These are phyloP conservation scores for Aquilaria malaccensis DNA, from an alignment of 345 rosid genomes.

Conservation along the genomic window DNA sequence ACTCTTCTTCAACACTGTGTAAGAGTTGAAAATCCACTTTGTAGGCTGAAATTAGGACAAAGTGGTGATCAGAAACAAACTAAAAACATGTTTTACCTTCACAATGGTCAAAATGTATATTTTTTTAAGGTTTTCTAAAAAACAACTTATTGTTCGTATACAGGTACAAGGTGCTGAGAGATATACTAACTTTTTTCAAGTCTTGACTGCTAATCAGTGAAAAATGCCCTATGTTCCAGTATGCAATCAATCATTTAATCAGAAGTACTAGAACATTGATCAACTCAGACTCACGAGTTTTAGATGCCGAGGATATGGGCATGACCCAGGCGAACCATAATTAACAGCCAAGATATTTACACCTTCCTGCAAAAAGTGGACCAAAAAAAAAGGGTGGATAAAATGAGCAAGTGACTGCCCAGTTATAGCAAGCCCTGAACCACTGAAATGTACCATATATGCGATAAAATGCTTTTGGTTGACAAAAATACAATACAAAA, in stretches of 20 bases:
- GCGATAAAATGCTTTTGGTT: background rate
- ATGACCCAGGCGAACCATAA: conserved; percentile 77
- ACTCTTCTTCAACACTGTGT: conserved; percentile 66
- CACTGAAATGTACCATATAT: background rate
- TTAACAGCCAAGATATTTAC: conserved; percentile 70
- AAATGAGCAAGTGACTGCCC: background rate
- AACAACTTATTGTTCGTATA: too few relatives aligned
- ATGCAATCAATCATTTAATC: too few relatives aligned
- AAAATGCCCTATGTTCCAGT: too few relatives aligned
- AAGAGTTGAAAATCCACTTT: conserved; percentile 87
- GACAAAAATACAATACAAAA: too few relatives aligned
- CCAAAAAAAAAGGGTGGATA: background rate
- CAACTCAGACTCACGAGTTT: conserved; percentile 52
- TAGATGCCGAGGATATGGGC: conserved; percentile 66
- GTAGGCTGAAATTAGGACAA: conserved; percentile 46
- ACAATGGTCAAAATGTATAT: too few relatives aligned
- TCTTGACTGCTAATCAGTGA: too few relatives aligned
- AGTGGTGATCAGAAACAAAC: too few relatives aligned
- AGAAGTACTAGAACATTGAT: background rate
- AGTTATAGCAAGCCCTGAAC: background rate
- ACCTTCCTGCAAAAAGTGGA: conserved; percentile 53
- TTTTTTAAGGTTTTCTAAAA: too few relatives aligned
- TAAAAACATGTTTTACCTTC: too few relatives aligned
- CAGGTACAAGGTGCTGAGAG: too few relatives aligned
- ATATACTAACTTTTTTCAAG: too few relatives aligned